Evolutionary conservation across 1,284 basidiomycete species (phyloP), one percentile per base, ranked within the genome.

Genomic region (Coniferiporia sulphurascens): DNA sequence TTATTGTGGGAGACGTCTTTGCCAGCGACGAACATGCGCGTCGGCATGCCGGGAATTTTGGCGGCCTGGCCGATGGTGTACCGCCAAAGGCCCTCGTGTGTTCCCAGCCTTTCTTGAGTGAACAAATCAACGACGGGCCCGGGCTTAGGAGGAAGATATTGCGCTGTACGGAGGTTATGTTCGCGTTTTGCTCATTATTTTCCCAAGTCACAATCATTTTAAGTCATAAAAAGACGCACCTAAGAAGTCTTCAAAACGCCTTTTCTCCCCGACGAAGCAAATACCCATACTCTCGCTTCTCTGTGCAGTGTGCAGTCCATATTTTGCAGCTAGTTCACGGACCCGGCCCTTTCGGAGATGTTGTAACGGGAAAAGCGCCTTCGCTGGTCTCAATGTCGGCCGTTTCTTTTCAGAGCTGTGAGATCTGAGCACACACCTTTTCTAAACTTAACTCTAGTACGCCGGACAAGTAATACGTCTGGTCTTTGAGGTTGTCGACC

Each of bases 271-370:
- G 7, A 98, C 87, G 65, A 98, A 98, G 69, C 96, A 98, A n/a
- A 98, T 82, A 0, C 96, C 96, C 89, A 98, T 96, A 71, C 91
- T 95, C 70, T 99, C 96, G 21, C 79, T 79, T 56, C 93, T 80
- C 1, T 82, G 77, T 1, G 93, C 92, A 0, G 91, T 97, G 1
- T 89, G 87, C 9, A 99, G 74, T 0, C 71, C 73, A 70, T 82
- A 83, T 45, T 82, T 71, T 4, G 73, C 72, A 0, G 96, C 96
- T n/a, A 97, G 74, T 59, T 80, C 77, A n/a, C 93, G 81, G 0
- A 98, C 92, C 62, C 89, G 75, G 0, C 74, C 63, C 71, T 97
- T 97, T 2, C 72, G 78, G 4, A 89, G 70, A 12, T 78, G 69
- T 1, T 84, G 87, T 1, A 97, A 75, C 0, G 94, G 94, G 62